A percentile compares a stretch with the other conserved stretches of the same genome.
phyloP scores from a whole-genome alignment of 1,139 yeast genomes.

The Magnusiomyces suaveolens region DNA sequence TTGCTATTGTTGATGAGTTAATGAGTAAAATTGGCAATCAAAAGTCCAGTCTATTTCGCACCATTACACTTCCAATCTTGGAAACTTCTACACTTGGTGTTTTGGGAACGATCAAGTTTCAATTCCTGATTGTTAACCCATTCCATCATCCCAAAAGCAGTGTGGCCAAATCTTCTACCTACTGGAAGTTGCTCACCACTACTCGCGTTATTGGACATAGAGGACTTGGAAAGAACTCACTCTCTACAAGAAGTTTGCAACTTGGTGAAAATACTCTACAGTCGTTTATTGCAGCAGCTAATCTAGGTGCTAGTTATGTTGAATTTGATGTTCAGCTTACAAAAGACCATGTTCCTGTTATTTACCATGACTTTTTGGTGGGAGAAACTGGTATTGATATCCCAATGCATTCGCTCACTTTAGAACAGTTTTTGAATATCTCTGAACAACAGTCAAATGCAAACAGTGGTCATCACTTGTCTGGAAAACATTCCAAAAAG shows the following conservation, averaged over 20 bases:
- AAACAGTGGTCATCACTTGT: constrained; percentile 3
- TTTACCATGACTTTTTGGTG: constrained; percentile 89
- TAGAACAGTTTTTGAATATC: constrained; percentile 70
- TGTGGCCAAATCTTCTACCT: constrained; percentile 63
- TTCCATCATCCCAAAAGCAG: constrained; percentile 66
- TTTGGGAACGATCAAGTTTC: constrained; percentile 70
- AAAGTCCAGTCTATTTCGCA: constrained; percentile 52
- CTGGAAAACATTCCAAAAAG: neutral
- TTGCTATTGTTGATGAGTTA: constrained; percentile 57
- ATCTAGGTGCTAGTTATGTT: constrained; percentile 64
- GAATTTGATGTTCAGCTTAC: constrained; percentile 96
- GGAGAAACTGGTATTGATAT: constrained; percentile 95
- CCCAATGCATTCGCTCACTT: constrained; percentile 87
- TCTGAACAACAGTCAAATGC: constrained; percentile 17
- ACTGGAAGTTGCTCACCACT: constrained; percentile 84
- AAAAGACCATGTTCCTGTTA: constrained; percentile 86
- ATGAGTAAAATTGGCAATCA: constrained; percentile 63
- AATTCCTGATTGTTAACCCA: constrained; percentile 60
- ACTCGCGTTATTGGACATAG: constrained; percentile 95
- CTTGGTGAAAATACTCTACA: constrained; percentile 94
- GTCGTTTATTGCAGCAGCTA: constrained; percentile 93
- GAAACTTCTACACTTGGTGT: constrained; percentile 64
- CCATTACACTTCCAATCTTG: constrained; percentile 66
- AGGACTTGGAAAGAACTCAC: constrained; percentile 80
- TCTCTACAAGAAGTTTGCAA: constrained; percentile 65